phyloP scores from a whole-genome alignment of 2,329 filamentous ascomycete genomes.

The Exophiala lecanii-corni region DNA sequence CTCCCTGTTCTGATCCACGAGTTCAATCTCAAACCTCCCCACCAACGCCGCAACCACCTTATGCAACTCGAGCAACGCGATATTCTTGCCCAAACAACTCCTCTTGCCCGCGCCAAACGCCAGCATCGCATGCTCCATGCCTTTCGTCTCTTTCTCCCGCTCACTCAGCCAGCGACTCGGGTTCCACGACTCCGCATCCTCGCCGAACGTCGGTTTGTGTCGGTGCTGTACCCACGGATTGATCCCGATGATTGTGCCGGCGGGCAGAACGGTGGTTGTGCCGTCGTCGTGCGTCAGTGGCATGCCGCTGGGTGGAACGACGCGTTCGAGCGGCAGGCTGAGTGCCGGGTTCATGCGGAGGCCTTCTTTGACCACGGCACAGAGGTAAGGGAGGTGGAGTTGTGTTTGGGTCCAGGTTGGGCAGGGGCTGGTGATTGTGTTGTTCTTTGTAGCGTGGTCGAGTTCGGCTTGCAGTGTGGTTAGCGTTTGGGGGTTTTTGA shows the following conservation, averaged over 20 bases:
- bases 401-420: constrained; percentile 30
- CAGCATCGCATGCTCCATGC: constrained; percentile 26
- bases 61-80: constrained; percentile 28
- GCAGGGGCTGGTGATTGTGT: constrained; percentile 27
- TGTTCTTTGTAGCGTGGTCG: constrained; percentile 19
- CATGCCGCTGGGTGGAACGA: constrained; percentile 31
- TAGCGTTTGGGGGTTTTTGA: constrained; percentile 53
- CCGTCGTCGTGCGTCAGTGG: constrained; percentile 29
- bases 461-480: constrained; percentile 30
- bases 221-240: constrained; percentile 33
- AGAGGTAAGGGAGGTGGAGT: constrained; percentile 31
- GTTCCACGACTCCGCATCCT: constrained; percentile 25
- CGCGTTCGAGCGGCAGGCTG: constrained; percentile 33
- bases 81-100: constrained; percentile 29
- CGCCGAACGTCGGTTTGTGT: constrained; percentile 23
- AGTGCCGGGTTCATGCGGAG: constrained; percentile 36
- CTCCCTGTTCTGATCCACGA: constrained; percentile 13
- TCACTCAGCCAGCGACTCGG: constrained; percentile 31
- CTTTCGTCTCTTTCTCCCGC: constrained; percentile 18
- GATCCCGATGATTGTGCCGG: constrained; percentile 31
- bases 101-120: constrained; percentile 28
- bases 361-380: constrained; percentile 35
- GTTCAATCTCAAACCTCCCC: constrained; percentile 21
- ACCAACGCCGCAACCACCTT: constrained; percentile 24
- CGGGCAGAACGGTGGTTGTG: constrained; percentile 19